Evolutionary conservation across 192 early-diverging fungal species (phyloP), one percentile per base, ranked within the genome.

Genomic region (Nowakowskiella sp.): DNA sequence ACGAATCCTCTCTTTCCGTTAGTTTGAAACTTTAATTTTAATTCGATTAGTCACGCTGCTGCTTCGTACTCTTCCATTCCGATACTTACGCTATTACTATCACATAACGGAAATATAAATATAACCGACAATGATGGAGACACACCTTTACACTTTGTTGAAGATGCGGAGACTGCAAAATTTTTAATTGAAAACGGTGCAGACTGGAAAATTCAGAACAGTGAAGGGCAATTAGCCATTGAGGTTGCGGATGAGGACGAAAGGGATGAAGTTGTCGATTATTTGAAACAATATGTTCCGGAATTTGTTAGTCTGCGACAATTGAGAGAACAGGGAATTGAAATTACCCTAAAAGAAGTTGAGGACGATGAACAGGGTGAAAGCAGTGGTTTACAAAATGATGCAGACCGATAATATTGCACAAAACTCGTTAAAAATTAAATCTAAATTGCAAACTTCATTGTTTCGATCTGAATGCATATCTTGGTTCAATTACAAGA

Each of bases 61-160:
- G 68, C 76, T 2, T 87, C 89, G 21, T 91, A 88, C 62, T 77
- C 66, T 42, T 84, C 85, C 53, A 34, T 68, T 6, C 71, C 82
- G 6, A 53, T 90, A 16, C 61, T 90, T n/a, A 47, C 75, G 42
- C 85, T 82, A 32, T 61, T 93, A 24, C 55, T 89, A 4, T 61
- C 59, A 4, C 67, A 76, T 1, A 53, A 52, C 31, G 74, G 79
- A 13, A 61, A 90, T 43, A 69, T 86, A 26, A 82, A 88, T 58
- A 67, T 90, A 28, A 64, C 64, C 22, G 91, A 93, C 60, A 46
- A 65, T 13, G 91, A 93, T 21, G 81, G 84, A 32, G 91, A 93
- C 54, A 89, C 88, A 23, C 87, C 88, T 4, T 68, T 93, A 31
- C 87, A 83, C 55, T 73, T 84, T 8, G 77, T 72, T 45, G 88